Percentiles rank a stretch among this genome's conserved stretches.
These are phyloP conservation scores for Globisporangium solare DNA, from an alignment of 352 stramenopile genomes.

Conservation along the genomic window DNA sequence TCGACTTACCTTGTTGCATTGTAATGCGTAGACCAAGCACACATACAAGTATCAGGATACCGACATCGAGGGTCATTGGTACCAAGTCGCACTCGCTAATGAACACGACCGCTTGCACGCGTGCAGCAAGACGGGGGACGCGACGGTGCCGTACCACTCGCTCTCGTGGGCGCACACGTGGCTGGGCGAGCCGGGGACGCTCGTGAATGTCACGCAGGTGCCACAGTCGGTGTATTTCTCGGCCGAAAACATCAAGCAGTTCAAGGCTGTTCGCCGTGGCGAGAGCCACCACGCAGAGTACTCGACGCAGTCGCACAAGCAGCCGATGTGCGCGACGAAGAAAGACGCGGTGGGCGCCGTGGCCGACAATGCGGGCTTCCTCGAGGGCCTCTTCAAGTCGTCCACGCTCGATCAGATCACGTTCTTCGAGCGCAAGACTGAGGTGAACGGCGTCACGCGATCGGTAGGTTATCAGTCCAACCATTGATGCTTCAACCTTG, in stretches of 20 bases:
- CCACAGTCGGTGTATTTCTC: conserved; percentile 77
- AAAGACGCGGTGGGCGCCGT: neutral
- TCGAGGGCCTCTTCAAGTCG: conserved; percentile 57
- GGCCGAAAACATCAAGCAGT: conserved; percentile 38
- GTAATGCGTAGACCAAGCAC: conserved; percentile 42
- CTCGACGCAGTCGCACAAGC: conserved; percentile 29
- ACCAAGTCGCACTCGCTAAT: conserved; percentile 47
- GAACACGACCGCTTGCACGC: conserved; percentile 40
- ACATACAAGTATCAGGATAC: conserved; percentile 71
- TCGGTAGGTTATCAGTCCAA: conserved; percentile 22
- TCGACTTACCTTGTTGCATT: too few species aligned
- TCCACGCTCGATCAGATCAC: conserved; percentile 54
- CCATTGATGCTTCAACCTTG: too few species aligned
- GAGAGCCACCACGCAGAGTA: conserved; percentile 63
- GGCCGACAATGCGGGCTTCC: conserved; percentile 27
- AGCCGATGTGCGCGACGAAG: conserved; percentile 29
- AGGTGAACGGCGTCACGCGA: conserved; percentile 19
- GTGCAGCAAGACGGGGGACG: conserved; percentile 72
- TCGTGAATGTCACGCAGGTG: conserved; percentile 63
- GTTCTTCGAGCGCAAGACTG: conserved; percentile 59
- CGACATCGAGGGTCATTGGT: conserved; percentile 48
- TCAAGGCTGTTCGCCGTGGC: conserved; percentile 38
- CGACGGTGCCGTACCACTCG: conserved; percentile 75
- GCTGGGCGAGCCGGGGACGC: conserved; percentile 38
- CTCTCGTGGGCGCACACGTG: conserved; percentile 76